Percentiles rank a stretch among this genome's conserved stretches.
These are phyloP conservation scores for Cryphonectria carpinicola DNA, from an alignment of 2,329 filamentous ascomycete genomes.

Conservation along the genomic window DNA sequence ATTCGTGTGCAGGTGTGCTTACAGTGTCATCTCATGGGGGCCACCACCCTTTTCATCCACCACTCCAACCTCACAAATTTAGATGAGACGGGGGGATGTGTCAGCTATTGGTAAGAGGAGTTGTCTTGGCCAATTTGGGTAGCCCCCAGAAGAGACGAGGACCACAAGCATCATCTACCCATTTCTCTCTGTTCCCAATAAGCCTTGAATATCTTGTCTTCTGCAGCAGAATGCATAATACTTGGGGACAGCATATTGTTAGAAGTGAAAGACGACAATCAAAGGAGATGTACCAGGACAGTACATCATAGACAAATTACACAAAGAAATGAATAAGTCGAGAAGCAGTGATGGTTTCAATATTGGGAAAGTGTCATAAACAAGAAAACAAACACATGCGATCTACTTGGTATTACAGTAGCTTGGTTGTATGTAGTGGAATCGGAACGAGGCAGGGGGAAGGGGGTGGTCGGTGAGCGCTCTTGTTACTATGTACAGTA, in stretches of 20 bases:
- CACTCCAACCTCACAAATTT: not conserved
- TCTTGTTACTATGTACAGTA: not conserved
- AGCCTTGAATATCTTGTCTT: not conserved
- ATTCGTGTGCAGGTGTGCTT: not conserved
- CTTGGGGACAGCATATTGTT: too few species aligned
- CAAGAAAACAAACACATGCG: not conserved
- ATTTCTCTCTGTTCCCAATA: not conserved
- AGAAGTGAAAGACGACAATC: too few species aligned
- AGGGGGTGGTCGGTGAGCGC: not conserved
- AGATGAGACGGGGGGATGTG: not conserved
- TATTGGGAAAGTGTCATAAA: too few species aligned
- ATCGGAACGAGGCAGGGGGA: not conserved
- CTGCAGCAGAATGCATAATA: not conserved
- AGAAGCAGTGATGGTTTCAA: too few species aligned
- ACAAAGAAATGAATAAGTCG: too few species aligned
- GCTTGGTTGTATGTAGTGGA: too few species aligned
- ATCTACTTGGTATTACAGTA: not conserved
- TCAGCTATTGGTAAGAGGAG: not conserved
- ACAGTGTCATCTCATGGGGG: not conserved
- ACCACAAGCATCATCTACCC: not conserved
- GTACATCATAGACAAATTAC: too few species aligned
- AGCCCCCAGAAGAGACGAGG: not conserved
- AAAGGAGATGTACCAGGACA: too few species aligned
- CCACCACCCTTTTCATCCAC: not conserved
- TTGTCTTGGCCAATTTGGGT: not conserved